These are phyloP conservation scores for Tetrapisispora arboricola DNA, from an alignment of 805 yeast genomes.

Conservation along the genomic window DNA sequence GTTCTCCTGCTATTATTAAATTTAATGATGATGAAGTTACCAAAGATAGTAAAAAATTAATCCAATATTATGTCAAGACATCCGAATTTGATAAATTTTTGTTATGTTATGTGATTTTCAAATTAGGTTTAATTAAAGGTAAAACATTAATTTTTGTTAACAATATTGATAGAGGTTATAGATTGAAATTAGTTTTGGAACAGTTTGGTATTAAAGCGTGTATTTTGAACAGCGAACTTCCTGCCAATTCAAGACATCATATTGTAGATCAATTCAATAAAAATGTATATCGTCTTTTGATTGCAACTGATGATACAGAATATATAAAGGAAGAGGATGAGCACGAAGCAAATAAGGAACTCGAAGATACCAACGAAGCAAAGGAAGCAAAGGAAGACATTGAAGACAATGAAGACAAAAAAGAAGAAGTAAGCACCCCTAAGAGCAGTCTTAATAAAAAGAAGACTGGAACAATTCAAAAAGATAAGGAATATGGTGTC, in stretches of 20 bases:
- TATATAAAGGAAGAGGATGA: constrained; percentile 43
- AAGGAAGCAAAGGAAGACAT: constrained; percentile 9
- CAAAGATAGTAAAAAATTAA: constrained; percentile 46
- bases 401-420: constrained; percentile 12
- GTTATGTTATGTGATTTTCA: constrained; percentile 83
- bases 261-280: constrained; percentile 93
- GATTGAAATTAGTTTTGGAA: constrained; percentile 80
- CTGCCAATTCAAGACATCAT: constrained; percentile 85
- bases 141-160: constrained; percentile 87
- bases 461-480: constrained; percentile 25
- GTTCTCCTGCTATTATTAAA: constrained; percentile 69
- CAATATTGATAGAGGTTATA: constrained; percentile 89
- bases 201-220: constrained; percentile 89
- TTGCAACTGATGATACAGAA: constrained; percentile 90
- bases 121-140: constrained; percentile 78
- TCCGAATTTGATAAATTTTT: constrained; percentile 86
- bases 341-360: constrained; percentile 20
- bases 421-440: constrained; percentile 6
- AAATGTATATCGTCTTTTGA: constrained; percentile 72
- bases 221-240: constrained; percentile 84
- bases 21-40: constrained; percentile 59
- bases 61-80: constrained; percentile 80
- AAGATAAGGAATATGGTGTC: constrained; percentile 80
- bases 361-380: constrained; percentile 6
- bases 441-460: constrained; percentile 11